Evolutionary conservation across 768 basidiomycete species (phyloP).

Genomic region (Chiua virens): DNA sequence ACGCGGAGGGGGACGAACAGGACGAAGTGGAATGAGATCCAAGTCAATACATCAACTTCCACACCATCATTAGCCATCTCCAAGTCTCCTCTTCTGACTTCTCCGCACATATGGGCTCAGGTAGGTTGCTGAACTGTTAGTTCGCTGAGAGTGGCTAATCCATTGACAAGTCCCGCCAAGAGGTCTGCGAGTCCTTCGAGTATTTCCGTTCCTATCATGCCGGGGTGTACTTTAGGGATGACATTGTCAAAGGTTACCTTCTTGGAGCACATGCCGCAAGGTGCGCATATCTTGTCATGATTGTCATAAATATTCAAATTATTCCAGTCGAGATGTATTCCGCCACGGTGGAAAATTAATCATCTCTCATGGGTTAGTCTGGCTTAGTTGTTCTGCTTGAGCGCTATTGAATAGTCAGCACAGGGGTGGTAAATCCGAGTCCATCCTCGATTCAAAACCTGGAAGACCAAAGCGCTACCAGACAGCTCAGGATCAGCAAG

Average conservation of each 20-base stretch:
- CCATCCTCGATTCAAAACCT: slow-evolving; percentile 35
- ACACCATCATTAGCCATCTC: not conserved
- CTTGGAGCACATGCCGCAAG: slow-evolving; percentile 67
- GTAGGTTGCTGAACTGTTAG: slow-evolving; percentile 27
- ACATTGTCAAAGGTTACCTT: slow-evolving; percentile 72
- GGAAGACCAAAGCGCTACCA: slow-evolving; percentile 40
- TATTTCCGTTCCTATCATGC: slow-evolving; percentile 72
- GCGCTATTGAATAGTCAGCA: not conserved
- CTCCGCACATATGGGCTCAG: slow-evolving; percentile 46
- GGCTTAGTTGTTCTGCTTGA: not conserved
- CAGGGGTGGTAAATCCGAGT: slow-evolving; percentile 72
- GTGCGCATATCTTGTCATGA: slow-evolving; percentile 36
- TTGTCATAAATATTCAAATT: slow-evolving; percentile 10
- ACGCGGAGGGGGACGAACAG: slow-evolving; percentile 14
- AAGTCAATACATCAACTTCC: slow-evolving; percentile 11
- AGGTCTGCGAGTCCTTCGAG: slow-evolving; percentile 77
- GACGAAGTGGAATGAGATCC: slow-evolving; percentile 11
- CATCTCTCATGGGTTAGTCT: slow-evolving; percentile 77
- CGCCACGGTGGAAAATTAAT: slow-evolving; percentile 65
- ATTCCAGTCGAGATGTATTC: slow-evolving; percentile 65
- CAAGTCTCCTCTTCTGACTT: slow-evolving; percentile 26
- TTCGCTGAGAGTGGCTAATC: not conserved
- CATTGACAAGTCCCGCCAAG: slow-evolving; percentile 66
- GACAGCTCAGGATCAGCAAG: slow-evolving; percentile 64
- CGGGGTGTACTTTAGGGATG: slow-evolving; percentile 68